Percentiles rank a stretch among this genome's conserved stretches.
Evolutionary conservation across 2,329 filamentous ascomycete genomes (phyloP).

Genomic region (Fusarium neocosmosporiellum): DNA sequence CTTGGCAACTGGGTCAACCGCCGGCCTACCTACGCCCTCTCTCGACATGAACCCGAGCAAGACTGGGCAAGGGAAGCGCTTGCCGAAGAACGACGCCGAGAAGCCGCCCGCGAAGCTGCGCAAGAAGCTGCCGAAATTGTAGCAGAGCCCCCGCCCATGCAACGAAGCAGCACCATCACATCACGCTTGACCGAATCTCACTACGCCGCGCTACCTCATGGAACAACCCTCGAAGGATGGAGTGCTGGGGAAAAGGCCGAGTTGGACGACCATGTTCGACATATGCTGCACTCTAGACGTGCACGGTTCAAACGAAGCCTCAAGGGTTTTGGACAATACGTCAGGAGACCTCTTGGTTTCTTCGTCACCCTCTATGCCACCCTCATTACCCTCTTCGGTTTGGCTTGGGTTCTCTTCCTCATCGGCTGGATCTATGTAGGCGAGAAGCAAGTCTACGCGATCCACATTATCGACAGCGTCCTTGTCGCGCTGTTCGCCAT

Average conservation of each 20-base stretch:
- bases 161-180: constrained; percentile 69
- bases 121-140: background rate
- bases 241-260: constrained; percentile 77
- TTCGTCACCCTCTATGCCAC: constrained; percentile 86
- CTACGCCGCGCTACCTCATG: constrained; percentile 84
- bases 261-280: constrained; percentile 86
- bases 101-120: constrained; percentile 12
- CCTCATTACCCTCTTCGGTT: constrained; percentile 84
- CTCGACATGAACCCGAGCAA: constrained; percentile 54
- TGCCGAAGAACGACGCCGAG: constrained; percentile 30
- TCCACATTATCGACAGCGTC: constrained; percentile 77
- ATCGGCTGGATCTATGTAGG: constrained; percentile 92
- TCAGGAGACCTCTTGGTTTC: constrained; percentile 80
- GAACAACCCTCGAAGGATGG: constrained; percentile 79
- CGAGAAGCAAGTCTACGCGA: constrained; percentile 73
- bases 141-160: constrained; percentile 41
- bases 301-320: constrained; percentile 82
- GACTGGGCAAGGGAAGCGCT: constrained; percentile 38
- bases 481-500: constrained; percentile 77
- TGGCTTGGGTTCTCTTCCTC: constrained; percentile 90
- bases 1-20: constrained; percentile 82
- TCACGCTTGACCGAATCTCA: constrained; percentile 76
- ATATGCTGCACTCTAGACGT: constrained; percentile 85
- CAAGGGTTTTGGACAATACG: constrained; percentile 85
- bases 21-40: constrained; percentile 80